Evolutionary conservation across 345 rosid species (phyloP).

Genomic region (Brassica napus): Da-Ae NC_063437.1:21041001-21041500

Average conservation of each 20-base stretch:
- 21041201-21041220: slow-evolving; percentile 70
- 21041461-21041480: slow-evolving; percentile 63
- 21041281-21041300: slow-evolving; percentile 66
- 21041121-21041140: neutral
- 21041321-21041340: slow-evolving; percentile 97
- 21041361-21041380: slow-evolving; percentile 92
- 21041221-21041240: slow-evolving; percentile 69
- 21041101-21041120: neutral
- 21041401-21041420: slow-evolving; percentile 97
- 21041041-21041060: slow-evolving; percentile 79
- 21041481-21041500: slow-evolving; percentile 77
- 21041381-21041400: slow-evolving; percentile 92
- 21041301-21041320: slow-evolving; percentile 60
- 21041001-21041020: slow-evolving; percentile 86
- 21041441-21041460: slow-evolving; percentile 75
- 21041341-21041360: slow-evolving; percentile 86
- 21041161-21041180: slow-evolving; percentile 97
- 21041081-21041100: neutral
- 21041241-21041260: slow-evolving; percentile 58
- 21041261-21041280: slow-evolving; percentile 71
- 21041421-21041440: slow-evolving; percentile 81
- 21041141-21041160: slow-evolving; percentile 96
- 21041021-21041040: slow-evolving; percentile 98
- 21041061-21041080: slow-evolving; percentile 65
- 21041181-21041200: slow-evolving; percentile 95